Base-by-base conservation (phyloP, 1,139 yeast species). In the Kurtzmaniella natalensis region DNA sequence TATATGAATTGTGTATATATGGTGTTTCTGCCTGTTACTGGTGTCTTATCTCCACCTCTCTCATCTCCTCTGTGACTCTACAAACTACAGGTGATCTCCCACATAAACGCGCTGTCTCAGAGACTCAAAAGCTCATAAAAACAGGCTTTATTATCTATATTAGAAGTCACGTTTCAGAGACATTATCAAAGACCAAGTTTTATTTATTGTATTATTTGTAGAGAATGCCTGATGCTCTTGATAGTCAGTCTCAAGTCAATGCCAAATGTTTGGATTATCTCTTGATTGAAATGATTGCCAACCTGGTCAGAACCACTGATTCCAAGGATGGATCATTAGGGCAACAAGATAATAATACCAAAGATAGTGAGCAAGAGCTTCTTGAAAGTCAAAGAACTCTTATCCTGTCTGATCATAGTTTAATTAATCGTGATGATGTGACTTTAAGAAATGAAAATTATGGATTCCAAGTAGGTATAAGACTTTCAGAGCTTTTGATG, bases 391-490 rank as follows among this genome's bases (percentile, higher is more conserved):
- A 72, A 0, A 79, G 80, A 3, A 64, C 67, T 3, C 64, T 69
- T 11, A 59, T 53, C 9, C 55, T 64, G 2, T 50, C 70, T 13
- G 64, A 70, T 19, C 56, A 63, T 18, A 53, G 55, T 1, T 48
- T 57, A 3, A 41, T 66, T 15, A 48, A 55, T 22, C 59, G 67
- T 32, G 81, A 81, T 40, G 84, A 78, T 37, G 77, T 76, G 18
- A 61, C 75, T 26, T 67, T 70, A 43, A 63, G 94, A 32, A 63
- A 83, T 25, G 88, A 84, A 46, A 64, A 62, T 10, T 76, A 79
- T 38, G 97, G 96, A 1, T 83, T 70, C 53, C 72, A 75, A 29
- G 70, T 89, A 4, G 97, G 97, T 1, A 62, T 71, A 26, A 79
- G 87, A 34, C 57, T 89, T 21, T 76, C 87, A 1, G 94, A 88